Evolutionary conservation across 495 filamentous ascomycete species (phyloP).

Genomic region (Hyaloscypha bicolor): DNA sequence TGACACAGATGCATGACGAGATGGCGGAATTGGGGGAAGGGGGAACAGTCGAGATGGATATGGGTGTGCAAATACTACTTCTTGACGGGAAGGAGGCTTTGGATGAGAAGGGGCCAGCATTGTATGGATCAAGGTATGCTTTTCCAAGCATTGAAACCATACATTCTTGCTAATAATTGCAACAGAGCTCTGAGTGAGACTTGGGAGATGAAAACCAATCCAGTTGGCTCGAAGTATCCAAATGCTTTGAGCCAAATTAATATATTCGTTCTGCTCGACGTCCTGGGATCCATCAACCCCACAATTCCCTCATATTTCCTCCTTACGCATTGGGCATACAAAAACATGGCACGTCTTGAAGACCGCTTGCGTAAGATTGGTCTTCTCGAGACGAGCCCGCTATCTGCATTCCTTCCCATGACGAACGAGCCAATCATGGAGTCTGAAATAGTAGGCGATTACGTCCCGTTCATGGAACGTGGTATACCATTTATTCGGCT

Average conservation of each 20-base stretch:
- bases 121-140: slow-evolving; percentile 74
- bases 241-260: slow-evolving; percentile 74
- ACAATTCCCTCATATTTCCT: slow-evolving; percentile 77
- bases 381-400: slow-evolving; percentile 37
- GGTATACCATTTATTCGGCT: slow-evolving; percentile 84
- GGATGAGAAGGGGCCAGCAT: slow-evolving; percentile 68
- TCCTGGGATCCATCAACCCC: slow-evolving; percentile 72
- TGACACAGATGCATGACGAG: slow-evolving; percentile 40
- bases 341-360: slow-evolving; percentile 68
- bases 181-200: slow-evolving; percentile 67
- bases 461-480: slow-evolving; percentile 78
- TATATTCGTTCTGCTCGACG: slow-evolving; percentile 84
- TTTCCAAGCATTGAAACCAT: background rate
- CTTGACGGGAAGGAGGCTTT: slow-evolving; percentile 94
- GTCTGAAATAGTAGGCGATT: slow-evolving; percentile 69
- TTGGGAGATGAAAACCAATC: slow-evolving; percentile 72
- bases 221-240: slow-evolving; percentile 68
- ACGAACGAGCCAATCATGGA: slow-evolving; percentile 44
- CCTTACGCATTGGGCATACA: slow-evolving; percentile 90
- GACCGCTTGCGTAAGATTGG: slow-evolving; percentile 59
- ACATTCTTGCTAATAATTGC: slow-evolving; percentile 5
- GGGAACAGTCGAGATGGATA: slow-evolving; percentile 42
- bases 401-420: slow-evolving; percentile 49
- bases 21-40: slow-evolving; percentile 40
- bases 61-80: slow-evolving; percentile 82